Evolutionary conservation across 768 basidiomycete species (phyloP).

Genomic region (Boletus pseudo-olivaceus): DNA sequence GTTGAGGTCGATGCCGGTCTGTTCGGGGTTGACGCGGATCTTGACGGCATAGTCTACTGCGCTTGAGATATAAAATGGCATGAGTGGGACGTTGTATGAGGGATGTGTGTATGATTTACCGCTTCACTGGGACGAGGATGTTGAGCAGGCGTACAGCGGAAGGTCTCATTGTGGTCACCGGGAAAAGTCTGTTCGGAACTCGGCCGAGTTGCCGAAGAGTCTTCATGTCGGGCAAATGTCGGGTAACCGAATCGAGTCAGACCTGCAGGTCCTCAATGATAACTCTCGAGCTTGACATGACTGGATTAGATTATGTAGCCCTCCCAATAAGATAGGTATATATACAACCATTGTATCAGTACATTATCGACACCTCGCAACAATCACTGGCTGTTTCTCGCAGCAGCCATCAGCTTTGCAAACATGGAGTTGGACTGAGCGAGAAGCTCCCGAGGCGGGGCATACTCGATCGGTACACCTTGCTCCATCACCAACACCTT

Average conservation of each 20-base stretch:
- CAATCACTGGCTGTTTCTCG: slow-evolving; percentile 14
- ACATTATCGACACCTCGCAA: neutral
- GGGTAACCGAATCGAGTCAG: no score
- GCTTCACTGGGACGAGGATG: slow-evolving; percentile 92
- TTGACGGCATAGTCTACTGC: slow-evolving; percentile 98
- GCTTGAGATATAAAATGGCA: slow-evolving; percentile 36
- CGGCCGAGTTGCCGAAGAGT: slow-evolving; percentile 5
- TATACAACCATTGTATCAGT: neutral
- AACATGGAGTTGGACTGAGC: slow-evolving; percentile 26
- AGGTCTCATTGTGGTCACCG: slow-evolving; percentile 58
- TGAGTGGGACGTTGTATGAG: neutral
- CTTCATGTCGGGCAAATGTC: no score
- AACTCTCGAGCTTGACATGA: no score
- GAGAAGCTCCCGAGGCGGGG: slow-evolving; percentile 22
- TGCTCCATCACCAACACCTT: slow-evolving; percentile 39
- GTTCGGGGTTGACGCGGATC: slow-evolving; percentile 93
- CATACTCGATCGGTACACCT: slow-evolving; percentile 27
- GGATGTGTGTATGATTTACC: slow-evolving; percentile 38
- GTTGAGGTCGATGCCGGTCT: slow-evolving; percentile 93
- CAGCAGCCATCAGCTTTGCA: slow-evolving; percentile 25
- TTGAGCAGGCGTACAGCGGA: slow-evolving; percentile 71
- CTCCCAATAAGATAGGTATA: neutral
- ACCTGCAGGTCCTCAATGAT: no score
- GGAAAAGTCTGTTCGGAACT: slow-evolving; percentile 8
- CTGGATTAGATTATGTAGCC: neutral